Base-by-base conservation (phyloP, 2,329 filamentous ascomycete genomes). In the Fusarium sp. region DNA sequence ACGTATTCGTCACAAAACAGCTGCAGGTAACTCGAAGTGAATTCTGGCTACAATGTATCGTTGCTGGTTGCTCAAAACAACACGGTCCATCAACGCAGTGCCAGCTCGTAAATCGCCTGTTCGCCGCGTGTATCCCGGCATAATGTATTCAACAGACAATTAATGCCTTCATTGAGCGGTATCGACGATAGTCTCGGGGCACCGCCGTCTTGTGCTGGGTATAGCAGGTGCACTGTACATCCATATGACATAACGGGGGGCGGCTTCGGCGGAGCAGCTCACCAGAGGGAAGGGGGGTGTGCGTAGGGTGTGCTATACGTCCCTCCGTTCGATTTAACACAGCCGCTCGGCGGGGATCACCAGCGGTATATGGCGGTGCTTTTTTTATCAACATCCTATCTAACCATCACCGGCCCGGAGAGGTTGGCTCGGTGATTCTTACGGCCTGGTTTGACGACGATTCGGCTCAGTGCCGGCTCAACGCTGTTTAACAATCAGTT, bases 371-470 rank as follows among this genome's bases (percentile, higher is more conserved):
- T 72, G 60, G 67, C 69, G 61, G 61, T 67, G 64, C 57, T 57
- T 48, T 55, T 52, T 65, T 64, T 45, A 38, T 58, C 47, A 38
- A 55, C 44, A 13, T 53, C 40, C 34, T 45, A 62, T 60, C 62
- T 69, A 63, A 60, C 65, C 70, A 73, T 53, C 68, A 72, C 70
- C 72, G 72, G 72, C 58, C 72, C 71, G 72, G 61, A 13, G 25
- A 44, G 62, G 63, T 74, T 74, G 69, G 61, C 68, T 70, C 47
- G 65, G 61, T 58, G 63, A 72, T 66, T 47, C 51, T 27, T 24
- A 61, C 44, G 34, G 49, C 40, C 24, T 59, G 25, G 24, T 54
- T 20, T 59, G 43, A 41, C 25, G 30, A 38, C 25, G 18, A 51
- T 38, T 58, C 52, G 47, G 64, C 49, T 64, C 58, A 62, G 59